Evolutionary conservation across 2,329 filamentous ascomycete species (phyloP).

Genomic region (Claviceps spartinae): DNA sequence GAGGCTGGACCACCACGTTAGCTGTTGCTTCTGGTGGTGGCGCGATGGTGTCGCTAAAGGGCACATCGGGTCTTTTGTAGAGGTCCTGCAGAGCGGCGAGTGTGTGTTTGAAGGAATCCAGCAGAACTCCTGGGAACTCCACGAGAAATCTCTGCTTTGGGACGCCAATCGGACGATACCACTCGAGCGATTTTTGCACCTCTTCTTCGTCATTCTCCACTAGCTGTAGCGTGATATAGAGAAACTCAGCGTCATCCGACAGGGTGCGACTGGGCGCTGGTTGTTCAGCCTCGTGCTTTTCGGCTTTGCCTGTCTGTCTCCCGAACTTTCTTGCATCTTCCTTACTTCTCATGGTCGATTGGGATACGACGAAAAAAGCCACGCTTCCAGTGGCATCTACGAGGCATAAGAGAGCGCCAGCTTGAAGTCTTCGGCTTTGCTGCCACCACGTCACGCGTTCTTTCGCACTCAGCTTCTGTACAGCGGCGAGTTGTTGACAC

Average conservation of each 20-base stretch:
- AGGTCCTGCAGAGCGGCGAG: slow-evolving; percentile 42
- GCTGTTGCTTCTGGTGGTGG: slow-evolving; percentile 12
- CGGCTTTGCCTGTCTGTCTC: slow-evolving; percentile 8
- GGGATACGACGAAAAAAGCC: slow-evolving; percentile 28
- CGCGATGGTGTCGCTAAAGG: slow-evolving; percentile 34
- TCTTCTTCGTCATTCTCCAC: slow-evolving; percentile 9
- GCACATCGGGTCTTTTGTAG: slow-evolving; percentile 27
- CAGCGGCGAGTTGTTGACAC: slow-evolving; percentile 29
- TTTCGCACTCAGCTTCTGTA: slow-evolving; percentile 10
- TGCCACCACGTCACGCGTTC: slow-evolving; percentile 36
- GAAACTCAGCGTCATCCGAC: slow-evolving; percentile 15
- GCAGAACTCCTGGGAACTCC: slow-evolving; percentile 48
- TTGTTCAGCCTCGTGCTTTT: slow-evolving; percentile 1
- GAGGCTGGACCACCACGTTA: slow-evolving; percentile 24
- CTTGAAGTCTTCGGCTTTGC: slow-evolving; percentile 31
- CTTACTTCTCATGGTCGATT: slow-evolving; percentile 8
- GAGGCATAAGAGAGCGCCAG: slow-evolving; percentile 36
- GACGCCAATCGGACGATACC: slow-evolving; percentile 13
- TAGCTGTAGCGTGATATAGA: slow-evolving; percentile 20
- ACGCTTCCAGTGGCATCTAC: slow-evolving; percentile 24
- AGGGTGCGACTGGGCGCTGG: slow-evolving; percentile 12
- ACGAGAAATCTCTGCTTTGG: slow-evolving; percentile 26
- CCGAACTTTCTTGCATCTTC: slow-evolving; percentile 6
- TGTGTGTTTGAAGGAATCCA: slow-evolving; percentile 44
- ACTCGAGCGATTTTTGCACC: slow-evolving; percentile 14